A percentile compares a stretch with the other conserved stretches of the same genome.
Conservation (phyloP, 352 stramenopile species). For the Phytopythium litorale region DNA sequence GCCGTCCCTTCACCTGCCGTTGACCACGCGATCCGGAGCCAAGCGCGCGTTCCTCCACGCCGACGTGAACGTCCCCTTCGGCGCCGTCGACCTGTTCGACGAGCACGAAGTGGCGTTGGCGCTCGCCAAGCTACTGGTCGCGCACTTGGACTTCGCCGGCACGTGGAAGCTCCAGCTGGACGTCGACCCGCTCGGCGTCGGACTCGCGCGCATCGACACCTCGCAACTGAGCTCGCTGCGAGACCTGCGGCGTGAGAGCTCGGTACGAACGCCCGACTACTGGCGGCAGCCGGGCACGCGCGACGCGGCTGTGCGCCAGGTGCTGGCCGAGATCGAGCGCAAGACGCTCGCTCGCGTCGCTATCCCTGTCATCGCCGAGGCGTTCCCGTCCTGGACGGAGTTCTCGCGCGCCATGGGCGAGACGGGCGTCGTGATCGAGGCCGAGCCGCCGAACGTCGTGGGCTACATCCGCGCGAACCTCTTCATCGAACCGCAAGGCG, state of each 20-base stretch:
- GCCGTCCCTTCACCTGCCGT: conserved; percentile 17
- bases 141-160: conserved; percentile 69
- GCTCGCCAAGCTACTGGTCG: conserved; percentile 83
- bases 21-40: conserved; percentile 72
- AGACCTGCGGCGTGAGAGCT: conserved; percentile 57
- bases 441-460: conserved; percentile 34
- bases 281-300: conserved; percentile 65
- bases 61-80: conserved; percentile 83
- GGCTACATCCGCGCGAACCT: conserved; percentile 66
- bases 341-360: conserved; percentile 25
- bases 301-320: conserved; percentile 45
- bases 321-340: conserved; percentile 58
- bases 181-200: conserved; percentile 61
- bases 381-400: conserved; percentile 59
- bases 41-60: conserved; percentile 82
- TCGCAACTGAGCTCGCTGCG: conserved; percentile 51
- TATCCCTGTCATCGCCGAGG: conserved; percentile 29
- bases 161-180: conserved; percentile 84
- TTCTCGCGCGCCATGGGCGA: conserved; percentile 55
- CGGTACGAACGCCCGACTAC: conserved; percentile 44
- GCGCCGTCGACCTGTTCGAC: conserved; percentile 88
- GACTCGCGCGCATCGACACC: conserved; percentile 65
- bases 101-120: conserved; percentile 81
- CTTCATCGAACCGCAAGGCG: conserved; percentile 60
- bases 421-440: conserved; percentile 82